phyloP scores from a whole-genome alignment of 257 asterid genomes.

The Cinchona pubescens region DNA sequence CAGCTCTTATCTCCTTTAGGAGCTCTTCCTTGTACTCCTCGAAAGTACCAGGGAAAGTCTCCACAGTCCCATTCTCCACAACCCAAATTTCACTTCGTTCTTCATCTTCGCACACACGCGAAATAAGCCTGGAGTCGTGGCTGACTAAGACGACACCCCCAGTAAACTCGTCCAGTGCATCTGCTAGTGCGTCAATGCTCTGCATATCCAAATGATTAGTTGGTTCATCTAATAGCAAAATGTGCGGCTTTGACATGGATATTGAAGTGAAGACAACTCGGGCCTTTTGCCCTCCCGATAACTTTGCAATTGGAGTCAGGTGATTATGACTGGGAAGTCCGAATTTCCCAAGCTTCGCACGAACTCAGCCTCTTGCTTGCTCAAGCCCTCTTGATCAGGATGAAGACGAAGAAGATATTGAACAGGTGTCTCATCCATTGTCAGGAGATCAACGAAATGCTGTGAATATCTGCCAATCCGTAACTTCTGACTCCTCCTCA shows the following conservation, averaged over 20 bases:
- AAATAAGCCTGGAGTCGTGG: constrained; percentile 65
- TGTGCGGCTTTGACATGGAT: constrained; percentile 71
- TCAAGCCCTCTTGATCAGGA: constrained; percentile 66
- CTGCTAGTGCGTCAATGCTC: constrained; percentile 67
- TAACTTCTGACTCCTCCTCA: constrained; percentile 58
- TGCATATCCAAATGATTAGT: constrained; percentile 80
- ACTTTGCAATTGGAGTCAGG: constrained; percentile 55
- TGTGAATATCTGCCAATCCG: constrained; percentile 72
- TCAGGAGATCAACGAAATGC: constrained; percentile 64
- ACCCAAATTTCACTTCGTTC: constrained; percentile 61
- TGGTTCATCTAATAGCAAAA: constrained; percentile 62
- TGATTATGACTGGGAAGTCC: constrained; percentile 79
- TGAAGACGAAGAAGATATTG: constrained; percentile 69
- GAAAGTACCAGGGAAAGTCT: constrained; percentile 46
- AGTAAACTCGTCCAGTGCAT: constrained; percentile 65
- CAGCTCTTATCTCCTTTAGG: constrained; percentile 51
- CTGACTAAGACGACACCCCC: constrained; percentile 73
- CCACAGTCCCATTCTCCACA: constrained; percentile 63
- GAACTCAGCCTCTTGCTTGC: constrained; percentile 68
- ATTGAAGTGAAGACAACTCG: constrained; percentile 70
- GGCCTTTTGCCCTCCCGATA: constrained; percentile 70
- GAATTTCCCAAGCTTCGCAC: constrained; percentile 69
- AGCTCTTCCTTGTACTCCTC: constrained; percentile 74
- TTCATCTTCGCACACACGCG: constrained; percentile 60
- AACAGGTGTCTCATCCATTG: constrained; percentile 65